These are phyloP conservation scores for Beta corolliflora DNA, from an alignment of 179 eudicot genomes.

Conservation along the genomic window DNA sequence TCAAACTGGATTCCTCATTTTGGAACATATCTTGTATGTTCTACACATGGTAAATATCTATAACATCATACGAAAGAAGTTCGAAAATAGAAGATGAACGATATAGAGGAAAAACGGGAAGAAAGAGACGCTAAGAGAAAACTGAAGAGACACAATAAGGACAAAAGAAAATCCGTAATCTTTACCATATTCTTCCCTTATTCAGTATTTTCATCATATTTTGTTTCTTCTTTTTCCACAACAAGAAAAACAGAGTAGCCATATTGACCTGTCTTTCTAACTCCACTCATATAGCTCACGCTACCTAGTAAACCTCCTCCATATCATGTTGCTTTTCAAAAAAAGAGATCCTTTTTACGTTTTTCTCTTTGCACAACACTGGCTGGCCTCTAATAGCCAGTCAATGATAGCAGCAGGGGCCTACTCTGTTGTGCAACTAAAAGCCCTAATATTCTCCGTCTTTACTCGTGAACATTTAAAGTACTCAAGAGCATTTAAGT, in stretches of 20 bases:
- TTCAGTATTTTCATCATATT: not conserved
- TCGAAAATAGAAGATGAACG: too few relatives aligned
- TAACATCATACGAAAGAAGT: too few relatives aligned
- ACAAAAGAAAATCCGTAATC: too few relatives aligned
- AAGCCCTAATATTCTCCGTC: not conserved
- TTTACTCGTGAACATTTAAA: not conserved
- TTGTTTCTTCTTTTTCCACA: not conserved
- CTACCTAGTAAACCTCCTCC: not conserved
- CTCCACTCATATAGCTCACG: not conserved
- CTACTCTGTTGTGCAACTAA: not conserved
- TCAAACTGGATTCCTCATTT: too few relatives aligned
- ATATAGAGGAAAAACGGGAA: too few relatives aligned
- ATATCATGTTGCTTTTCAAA: not conserved
- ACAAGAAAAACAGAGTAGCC: too few relatives aligned
- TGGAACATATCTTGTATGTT: too few relatives aligned
- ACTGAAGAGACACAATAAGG: too few relatives aligned
- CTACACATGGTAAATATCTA: too few relatives aligned
- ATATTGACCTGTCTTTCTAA: not conserved
- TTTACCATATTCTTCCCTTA: not conserved
- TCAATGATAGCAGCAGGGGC: not conserved
- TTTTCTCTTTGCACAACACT: not conserved
- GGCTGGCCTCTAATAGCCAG: not conserved
- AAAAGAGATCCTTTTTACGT: not conserved
- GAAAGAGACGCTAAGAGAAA: too few relatives aligned
- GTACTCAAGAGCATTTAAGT: not conserved